A percentile compares a stretch with the other conserved stretches of the same genome.
Evolutionary conservation across 208 protist species (phyloP).

Genomic region (Leishmania braziliensis): DNA sequence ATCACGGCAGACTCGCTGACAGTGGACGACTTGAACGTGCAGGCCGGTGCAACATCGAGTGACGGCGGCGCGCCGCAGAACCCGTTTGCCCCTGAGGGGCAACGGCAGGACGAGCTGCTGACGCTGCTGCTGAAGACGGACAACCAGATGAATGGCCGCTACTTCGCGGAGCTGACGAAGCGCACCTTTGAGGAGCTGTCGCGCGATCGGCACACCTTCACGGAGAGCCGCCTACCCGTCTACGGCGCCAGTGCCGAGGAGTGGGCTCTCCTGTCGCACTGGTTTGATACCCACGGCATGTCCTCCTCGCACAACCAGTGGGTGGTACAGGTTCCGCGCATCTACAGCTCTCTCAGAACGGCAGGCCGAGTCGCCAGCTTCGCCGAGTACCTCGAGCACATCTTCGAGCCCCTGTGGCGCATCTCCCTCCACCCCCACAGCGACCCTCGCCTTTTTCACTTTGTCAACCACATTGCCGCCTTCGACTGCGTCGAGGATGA

Average conservation of each 20-base stretch:
- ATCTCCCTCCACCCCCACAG: slow-evolving; percentile 95
- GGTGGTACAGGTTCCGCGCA: slow-evolving; percentile 97
- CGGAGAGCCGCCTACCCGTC: slow-evolving; percentile 89
- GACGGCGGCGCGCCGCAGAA: slow-evolving; percentile 80
- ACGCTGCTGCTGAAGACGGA: slow-evolving; percentile 98
- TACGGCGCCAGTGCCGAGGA: slow-evolving; percentile 92
- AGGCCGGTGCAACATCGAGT: slow-evolving; percentile 84
- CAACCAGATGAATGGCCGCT: slow-evolving; percentile 97
- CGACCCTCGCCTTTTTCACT: slow-evolving; percentile 96
- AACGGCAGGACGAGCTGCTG: slow-evolving; percentile 91
- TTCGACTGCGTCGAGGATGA: slow-evolving; percentile 99
- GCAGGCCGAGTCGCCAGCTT: slow-evolving; percentile 90
- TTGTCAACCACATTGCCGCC: slow-evolving; percentile 96
- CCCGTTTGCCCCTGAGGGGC: slow-evolving; percentile 58
- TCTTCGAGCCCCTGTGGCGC: slow-evolving; percentile 98
- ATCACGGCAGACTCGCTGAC: slow-evolving; percentile 88
- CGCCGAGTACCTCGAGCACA: slow-evolving; percentile 96
- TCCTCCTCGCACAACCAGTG: slow-evolving; percentile 96
- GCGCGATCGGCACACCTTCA: slow-evolving; percentile 95
- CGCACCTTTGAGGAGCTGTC: slow-evolving; percentile 96
- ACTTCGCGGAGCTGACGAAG: slow-evolving; percentile 97
- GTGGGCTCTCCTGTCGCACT: slow-evolving; percentile 95
- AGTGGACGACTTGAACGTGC: slow-evolving; percentile 96
- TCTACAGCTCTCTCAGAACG: slow-evolving; percentile 92
- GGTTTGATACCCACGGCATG: slow-evolving; percentile 97